Conservation (phyloP, 176 grass and related monocot genomes). For the Cenchrus fungigraminus region DNA sequence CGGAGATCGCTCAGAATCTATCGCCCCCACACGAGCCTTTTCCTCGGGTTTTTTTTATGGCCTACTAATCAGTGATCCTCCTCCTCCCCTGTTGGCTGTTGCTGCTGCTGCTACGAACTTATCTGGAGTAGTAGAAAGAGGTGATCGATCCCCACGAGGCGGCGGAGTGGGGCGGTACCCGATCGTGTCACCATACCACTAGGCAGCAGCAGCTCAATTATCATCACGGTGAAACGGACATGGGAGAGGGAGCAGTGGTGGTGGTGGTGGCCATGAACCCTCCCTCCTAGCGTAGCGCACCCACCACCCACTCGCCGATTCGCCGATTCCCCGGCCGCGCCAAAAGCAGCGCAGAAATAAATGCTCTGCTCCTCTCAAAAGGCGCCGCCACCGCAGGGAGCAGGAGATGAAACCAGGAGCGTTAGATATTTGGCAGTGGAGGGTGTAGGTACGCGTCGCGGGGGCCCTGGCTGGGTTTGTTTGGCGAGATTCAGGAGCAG, state of each 20-base stretch:
- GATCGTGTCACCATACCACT: slow-evolving; percentile 36
- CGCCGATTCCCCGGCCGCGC: not conserved
- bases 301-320: slow-evolving; percentile 32
- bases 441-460: not conserved
- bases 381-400: not conserved
- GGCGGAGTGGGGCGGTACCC: slow-evolving; percentile 24
- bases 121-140: slow-evolving; percentile 30
- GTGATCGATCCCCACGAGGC: slow-evolving; percentile 21
- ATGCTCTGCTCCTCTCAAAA: not conserved
- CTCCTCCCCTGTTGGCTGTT: not conserved
- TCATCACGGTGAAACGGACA: not conserved
- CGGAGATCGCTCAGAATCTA: slow-evolving; percentile 26
- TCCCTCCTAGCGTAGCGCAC: slow-evolving; percentile 28
- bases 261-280: not conserved
- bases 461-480: not conserved
- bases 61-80: not conserved
- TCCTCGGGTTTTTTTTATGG: not conserved
- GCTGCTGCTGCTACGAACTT: not conserved
- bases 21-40: not conserved
- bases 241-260: not conserved
- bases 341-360: not conserved
- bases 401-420: not conserved
- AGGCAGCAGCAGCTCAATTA: not conserved
- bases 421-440: not conserved
- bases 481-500: not conserved